phyloP scores from a whole-genome alignment of 2,329 filamentous ascomycete genomes.

The Penicillium sp. region DNA sequence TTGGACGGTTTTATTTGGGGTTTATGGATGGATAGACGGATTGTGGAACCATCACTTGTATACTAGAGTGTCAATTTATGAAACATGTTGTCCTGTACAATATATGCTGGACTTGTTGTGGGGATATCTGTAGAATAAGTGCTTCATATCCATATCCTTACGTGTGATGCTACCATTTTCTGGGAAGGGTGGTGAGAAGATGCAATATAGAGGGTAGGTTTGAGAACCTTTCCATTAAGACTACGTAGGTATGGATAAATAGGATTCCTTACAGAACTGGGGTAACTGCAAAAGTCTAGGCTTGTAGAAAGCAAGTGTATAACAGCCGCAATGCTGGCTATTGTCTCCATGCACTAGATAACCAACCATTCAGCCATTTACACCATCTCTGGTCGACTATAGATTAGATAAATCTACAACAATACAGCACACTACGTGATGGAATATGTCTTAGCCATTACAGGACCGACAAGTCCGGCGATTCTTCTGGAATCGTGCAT shows the following conservation, averaged over 20 bases:
- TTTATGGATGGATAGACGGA: conserved; percentile 7
- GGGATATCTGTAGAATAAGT: background rate
- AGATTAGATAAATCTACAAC: background rate
- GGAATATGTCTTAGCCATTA: conserved; percentile 7
- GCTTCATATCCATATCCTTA: background rate
- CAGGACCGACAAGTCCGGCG: conserved; percentile 12
- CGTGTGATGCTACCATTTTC: background rate
- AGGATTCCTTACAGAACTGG: background rate
- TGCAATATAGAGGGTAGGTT: background rate
- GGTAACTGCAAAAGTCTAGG: background rate
- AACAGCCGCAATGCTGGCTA: background rate
- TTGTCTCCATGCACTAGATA: background rate
- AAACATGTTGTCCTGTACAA: conserved; percentile 8
- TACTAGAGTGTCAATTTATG: conserved; percentile 24
- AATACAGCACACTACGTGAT: background rate
- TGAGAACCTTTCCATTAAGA: no score
- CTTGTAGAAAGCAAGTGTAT: background rate
- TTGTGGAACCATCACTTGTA: conserved; percentile 18
- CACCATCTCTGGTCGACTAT: background rate
- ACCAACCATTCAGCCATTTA: background rate
- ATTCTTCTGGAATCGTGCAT: conserved; percentile 22
- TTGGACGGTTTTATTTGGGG: background rate
- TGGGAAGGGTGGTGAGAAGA: background rate
- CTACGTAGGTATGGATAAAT: background rate
- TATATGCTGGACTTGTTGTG: background rate